Evolutionary conservation across 345 rosid genomes (phyloP).

Genomic region (Sonneratia alba): DNA sequence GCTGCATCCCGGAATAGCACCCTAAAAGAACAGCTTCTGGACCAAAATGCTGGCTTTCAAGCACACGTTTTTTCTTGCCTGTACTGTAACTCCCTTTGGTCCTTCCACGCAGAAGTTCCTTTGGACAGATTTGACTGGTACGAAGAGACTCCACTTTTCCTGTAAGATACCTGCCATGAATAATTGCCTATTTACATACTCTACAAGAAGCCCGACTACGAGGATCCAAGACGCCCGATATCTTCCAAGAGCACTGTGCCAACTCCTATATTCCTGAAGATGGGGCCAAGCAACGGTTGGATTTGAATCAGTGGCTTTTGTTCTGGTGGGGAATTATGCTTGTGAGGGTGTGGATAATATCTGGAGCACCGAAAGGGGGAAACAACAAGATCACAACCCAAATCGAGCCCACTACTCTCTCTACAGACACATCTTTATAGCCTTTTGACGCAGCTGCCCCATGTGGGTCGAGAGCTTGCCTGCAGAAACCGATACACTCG

Average conservation of each 20-base stretch:
- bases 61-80: too few species aligned
- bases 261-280: neutral
- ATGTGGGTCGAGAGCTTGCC: conserved; percentile 1
- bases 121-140: too few species aligned
- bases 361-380: neutral
- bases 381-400: neutral
- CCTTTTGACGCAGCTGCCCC: neutral
- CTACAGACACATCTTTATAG: neutral
- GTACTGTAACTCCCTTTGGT: too few species aligned
- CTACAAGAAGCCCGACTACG: neutral
- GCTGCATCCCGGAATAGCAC: neutral
- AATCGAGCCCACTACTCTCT: neutral
- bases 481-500: neutral
- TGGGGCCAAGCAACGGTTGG: neutral
- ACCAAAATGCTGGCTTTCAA: neutral
- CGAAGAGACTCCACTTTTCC: too few species aligned
- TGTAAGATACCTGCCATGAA: neutral
- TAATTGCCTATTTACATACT: too few species aligned
- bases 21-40: neutral
- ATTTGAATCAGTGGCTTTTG: neutral
- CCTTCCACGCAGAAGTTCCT: too few species aligned
- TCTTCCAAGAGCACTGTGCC: neutral
- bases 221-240: neutral
- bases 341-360: neutral
- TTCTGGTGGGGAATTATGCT: neutral